Percentiles rank a stretch among this genome's conserved stretches.
These are phyloP conservation scores for Fusarium chuoi DNA, from an alignment of 2,329 filamentous ascomycete genomes.

Conservation along the genomic window DNA sequence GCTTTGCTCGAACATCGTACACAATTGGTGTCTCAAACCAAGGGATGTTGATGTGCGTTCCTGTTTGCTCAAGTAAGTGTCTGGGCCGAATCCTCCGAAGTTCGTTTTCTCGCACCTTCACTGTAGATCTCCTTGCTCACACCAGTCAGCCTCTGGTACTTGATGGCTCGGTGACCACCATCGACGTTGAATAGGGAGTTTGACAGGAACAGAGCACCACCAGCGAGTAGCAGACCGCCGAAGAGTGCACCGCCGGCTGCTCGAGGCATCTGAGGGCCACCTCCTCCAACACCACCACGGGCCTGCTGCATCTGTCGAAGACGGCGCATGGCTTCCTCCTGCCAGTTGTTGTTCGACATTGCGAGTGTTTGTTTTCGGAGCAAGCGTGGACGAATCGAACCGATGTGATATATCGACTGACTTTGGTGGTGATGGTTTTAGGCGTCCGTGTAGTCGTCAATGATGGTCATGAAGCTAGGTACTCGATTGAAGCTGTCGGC, in stretches of 20 bases:
- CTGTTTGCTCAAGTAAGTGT: conserved; percentile 55
- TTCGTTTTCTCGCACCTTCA: conserved; percentile 73
- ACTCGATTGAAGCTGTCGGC: conserved; percentile 41
- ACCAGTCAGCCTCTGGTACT: conserved; percentile 92
- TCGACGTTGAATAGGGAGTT: conserved; percentile 85
- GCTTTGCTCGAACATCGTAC: conserved; percentile 98
- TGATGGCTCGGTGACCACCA: conserved; percentile 98
- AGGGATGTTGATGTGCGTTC: conserved; percentile 92
- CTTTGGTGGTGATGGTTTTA: conserved; percentile 25
- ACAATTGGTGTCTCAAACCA: conserved; percentile 98
- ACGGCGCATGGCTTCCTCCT: conserved; percentile 62
- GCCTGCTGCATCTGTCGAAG: conserved; percentile 61
- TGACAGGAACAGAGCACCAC: conserved; percentile 63
- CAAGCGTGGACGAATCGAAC: conserved; percentile 12
- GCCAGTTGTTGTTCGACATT: conserved; percentile 55
- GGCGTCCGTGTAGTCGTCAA: conserved; percentile 31
- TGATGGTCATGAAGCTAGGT: conserved; percentile 43
- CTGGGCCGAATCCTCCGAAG: conserved; percentile 25
- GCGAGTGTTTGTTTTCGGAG: conserved; percentile 3
- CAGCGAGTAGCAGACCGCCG: conserved; percentile 57
- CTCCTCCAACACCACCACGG: conserved; percentile 56
- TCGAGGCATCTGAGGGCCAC: conserved; percentile 55
- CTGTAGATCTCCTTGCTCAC: conserved; percentile 95
- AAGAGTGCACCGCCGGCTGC: conserved; percentile 54
- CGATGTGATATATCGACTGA: conserved; percentile 27